Percentiles rank a stretch among this genome's conserved stretches.
These are phyloP conservation scores for Brassica cretica DNA, from an alignment of 345 rosid genomes.

Conservation along the genomic window DNA sequence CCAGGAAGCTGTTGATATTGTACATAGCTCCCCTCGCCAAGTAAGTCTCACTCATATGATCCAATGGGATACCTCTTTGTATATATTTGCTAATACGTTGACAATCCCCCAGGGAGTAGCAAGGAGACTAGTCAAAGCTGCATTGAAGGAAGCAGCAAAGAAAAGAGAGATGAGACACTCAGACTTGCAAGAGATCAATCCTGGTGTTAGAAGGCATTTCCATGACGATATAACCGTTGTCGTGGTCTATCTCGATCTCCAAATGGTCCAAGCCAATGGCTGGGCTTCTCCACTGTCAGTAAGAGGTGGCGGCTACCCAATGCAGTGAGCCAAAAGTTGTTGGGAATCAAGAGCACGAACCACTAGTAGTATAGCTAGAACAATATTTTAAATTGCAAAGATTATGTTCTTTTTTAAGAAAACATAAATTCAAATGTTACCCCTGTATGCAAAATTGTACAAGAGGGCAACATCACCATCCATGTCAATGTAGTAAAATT, in stretches of 20 bases:
- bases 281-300: conserved; percentile 48
- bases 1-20: conserved; percentile 67
- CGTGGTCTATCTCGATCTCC: conserved; percentile 52
- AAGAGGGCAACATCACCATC: conserved; percentile 23
- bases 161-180: conserved; percentile 84
- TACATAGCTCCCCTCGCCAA: conserved; percentile 50
- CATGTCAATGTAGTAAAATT: background rate
- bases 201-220: conserved; percentile 76
- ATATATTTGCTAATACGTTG: background rate
- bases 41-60: conserved; percentile 36
- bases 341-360: conserved; percentile 5
- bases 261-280: conserved; percentile 13
- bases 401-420: conserved; percentile 14
- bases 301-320: conserved; percentile 49
- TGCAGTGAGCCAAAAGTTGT: background rate
- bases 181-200: conserved; percentile 59
- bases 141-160: conserved; percentile 74
- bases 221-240: conserved; percentile 69
- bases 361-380: conserved; percentile 30
- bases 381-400: conserved; percentile 3
- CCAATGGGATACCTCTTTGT: background rate
- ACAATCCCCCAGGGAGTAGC: conserved; percentile 57
- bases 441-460: conserved; percentile 34
- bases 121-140: conserved; percentile 64
- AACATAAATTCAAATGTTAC: conserved; percentile 21